Base-by-base conservation (phyloP, 768 basidiomycete genomes). In the Brasilioporus rufonigricans region DNA sequence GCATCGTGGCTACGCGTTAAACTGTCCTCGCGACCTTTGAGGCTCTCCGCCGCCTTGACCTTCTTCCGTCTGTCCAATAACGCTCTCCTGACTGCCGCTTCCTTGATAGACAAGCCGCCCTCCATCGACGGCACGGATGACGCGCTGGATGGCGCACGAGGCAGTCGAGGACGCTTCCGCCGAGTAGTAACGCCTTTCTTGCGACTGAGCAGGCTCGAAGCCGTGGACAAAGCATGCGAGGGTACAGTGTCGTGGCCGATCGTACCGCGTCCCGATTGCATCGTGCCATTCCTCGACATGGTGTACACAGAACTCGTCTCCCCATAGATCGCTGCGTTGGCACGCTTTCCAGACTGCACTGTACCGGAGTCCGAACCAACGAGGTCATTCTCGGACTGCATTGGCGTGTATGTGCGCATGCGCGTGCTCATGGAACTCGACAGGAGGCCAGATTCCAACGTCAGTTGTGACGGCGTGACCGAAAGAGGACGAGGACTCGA, bases 51-150 rank as follows among this genome's bases (percentile, higher is more conserved):
- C 2, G 54, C 65, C 26, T 54, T 62, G 5, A 58, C 26, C 43
- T 56, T 71, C 47, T 47, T 65, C 26, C 67, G 65, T 50, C 68
- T 55, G 31, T 69, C 67, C 52, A 65, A 32, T 21, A 69, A 41
- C 16, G 70, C 69, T 38, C 52, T 63, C 46, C 53, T 63, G 45
- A 65, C 67, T 7, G 60, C 56, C 12, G 55, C 38, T 8, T 71
- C 67, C 29, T 53, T 61, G 18, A 39, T 41, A 19, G 68, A 69
- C 11, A 65, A 6, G 27, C 52, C 52, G 26, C 44, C n/a, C 27
- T 61, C 67, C 5, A 60, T 21, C 19, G 69, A 67, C 44, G 61
- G 57, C 29, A 67, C 50, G 0, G 68, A 69, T 9, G 67, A 69
- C 5, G 70, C 61, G 2, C 58, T 68, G 3, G 69, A 71, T 9